phyloP scores from a whole-genome alignment of 1,284 basidiomycete species.

The Phylloporus sp. region DNA sequence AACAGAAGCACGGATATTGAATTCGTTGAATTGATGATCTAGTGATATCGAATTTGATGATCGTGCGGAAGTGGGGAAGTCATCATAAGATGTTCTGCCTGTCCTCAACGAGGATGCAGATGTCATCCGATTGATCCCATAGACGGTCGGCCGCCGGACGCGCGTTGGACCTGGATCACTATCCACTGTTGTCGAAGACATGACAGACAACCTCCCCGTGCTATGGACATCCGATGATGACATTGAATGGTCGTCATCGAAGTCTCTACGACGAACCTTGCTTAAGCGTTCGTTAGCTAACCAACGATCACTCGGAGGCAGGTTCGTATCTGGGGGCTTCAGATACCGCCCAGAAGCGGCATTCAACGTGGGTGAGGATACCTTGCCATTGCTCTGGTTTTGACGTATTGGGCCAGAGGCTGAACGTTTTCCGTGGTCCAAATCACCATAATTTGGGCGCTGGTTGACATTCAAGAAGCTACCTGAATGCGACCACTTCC shows the following conservation, averaged over 20 bases:
- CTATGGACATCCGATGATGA: constrained; percentile 86
- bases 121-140: constrained; percentile 75
- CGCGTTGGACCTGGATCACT: constrained; percentile 83
- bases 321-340: constrained; percentile 45
- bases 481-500: constrained; percentile 53
- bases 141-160: constrained; percentile 65
- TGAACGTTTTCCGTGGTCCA: constrained; percentile 55
- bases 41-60: constrained; percentile 85
- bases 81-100: constrained; percentile 65
- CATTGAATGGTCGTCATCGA: constrained; percentile 90
- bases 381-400: constrained; percentile 48
- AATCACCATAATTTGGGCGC: constrained; percentile 47
- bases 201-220: constrained; percentile 71
- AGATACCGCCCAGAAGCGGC: constrained; percentile 68
- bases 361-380: constrained; percentile 54
- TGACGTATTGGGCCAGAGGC: constrained; percentile 69
- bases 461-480: constrained; percentile 45
- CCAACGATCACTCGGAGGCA: constrained; percentile 58
- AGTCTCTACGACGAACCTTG: constrained; percentile 84
- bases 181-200: constrained; percentile 82
- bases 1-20: constrained; percentile 76
- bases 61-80: constrained; percentile 75
- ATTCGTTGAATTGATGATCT: constrained; percentile 82
- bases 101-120: constrained; percentile 77
- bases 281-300: constrained; percentile 65